Conservation (phyloP, 1,284 basidiomycete species). For the Cutaneotrichosporon arboriforme region DNA sequence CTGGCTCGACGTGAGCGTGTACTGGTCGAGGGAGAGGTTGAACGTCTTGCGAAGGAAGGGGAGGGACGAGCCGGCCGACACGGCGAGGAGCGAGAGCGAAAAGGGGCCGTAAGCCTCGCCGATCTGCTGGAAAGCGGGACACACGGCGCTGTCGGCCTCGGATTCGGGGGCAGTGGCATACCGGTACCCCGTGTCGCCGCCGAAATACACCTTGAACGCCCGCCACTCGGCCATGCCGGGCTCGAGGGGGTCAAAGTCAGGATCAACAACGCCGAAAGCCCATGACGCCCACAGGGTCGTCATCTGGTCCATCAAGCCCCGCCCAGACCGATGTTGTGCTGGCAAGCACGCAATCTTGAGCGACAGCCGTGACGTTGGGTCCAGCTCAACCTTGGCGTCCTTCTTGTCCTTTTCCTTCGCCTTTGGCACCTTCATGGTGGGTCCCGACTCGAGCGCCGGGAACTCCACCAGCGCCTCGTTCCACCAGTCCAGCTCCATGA, state of each 20-base stretch:
- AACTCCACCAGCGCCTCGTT: conserved; percentile 41
- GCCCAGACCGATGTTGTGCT: conserved; percentile 45
- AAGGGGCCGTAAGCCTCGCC: conserved; percentile 41
- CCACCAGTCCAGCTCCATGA: conserved; percentile 48
- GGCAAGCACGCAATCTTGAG: conserved; percentile 46
- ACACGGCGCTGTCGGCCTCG: conserved; percentile 34
- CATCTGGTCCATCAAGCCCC: conserved; percentile 46
- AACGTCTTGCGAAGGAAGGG: conserved; percentile 45
- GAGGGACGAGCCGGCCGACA: conserved; percentile 45
- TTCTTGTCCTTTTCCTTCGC: background rate
- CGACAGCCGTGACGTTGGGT: conserved; percentile 18
- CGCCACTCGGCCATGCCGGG: conserved; percentile 30
- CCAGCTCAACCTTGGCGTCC: background rate
- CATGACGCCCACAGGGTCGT: conserved; percentile 47
- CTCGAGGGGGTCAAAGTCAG: conserved; percentile 12
- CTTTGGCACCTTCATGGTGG: background rate
- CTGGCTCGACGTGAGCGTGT: conserved; percentile 44
- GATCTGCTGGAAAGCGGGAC: conserved; percentile 47
- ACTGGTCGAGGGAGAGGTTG: conserved; percentile 45
- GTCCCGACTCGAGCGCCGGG: conserved; percentile 1
- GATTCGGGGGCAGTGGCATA: conserved; percentile 43
- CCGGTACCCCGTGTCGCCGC: conserved; percentile 47
- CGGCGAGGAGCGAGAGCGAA: conserved; percentile 38
- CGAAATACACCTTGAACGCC: conserved; percentile 45
- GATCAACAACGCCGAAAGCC: conserved; percentile 40